phyloP scores from a whole-genome alignment of 179 eudicot genomes.

The Corrigiola litoralis region DNA sequence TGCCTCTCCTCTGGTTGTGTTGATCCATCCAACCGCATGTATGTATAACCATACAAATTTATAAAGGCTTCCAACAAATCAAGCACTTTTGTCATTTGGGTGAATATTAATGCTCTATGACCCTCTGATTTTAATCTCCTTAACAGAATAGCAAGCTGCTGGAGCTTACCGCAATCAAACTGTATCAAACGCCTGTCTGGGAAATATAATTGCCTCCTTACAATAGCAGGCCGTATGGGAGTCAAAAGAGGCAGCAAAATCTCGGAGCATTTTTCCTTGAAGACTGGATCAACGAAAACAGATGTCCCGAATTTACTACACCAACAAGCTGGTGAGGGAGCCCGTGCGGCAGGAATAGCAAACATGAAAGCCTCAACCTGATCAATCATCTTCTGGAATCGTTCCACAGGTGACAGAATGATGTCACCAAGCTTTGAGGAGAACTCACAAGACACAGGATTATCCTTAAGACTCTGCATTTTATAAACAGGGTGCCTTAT shows the following conservation, averaged over 20 bases:
- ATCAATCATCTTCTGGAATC: conserved; percentile 67
- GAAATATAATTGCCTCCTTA: conserved; percentile 91
- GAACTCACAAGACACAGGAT: conserved; percentile 36
- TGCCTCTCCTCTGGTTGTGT: conserved; percentile 99
- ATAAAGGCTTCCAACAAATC: conserved; percentile 95
- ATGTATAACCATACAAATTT: conserved; percentile 91
- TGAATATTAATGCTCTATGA: conserved; percentile 90
- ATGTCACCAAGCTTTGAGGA: conserved; percentile 77
- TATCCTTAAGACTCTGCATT: conserved; percentile 41
- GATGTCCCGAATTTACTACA: conserved; percentile 63
- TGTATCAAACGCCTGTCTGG: conserved; percentile 97
- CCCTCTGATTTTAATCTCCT: conserved; percentile 91
- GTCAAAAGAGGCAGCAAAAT: conserved; percentile 70
- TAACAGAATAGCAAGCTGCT: conserved; percentile 81
- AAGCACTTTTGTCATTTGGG: conserved; percentile 99
- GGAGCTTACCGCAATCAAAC: conserved; percentile 99
- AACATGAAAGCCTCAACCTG: conserved; percentile 96
- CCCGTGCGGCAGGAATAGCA: conserved; percentile 98
- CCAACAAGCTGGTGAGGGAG: conserved; percentile 86
- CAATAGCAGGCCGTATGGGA: conserved; percentile 91
- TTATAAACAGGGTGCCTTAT: conserved; percentile 57
- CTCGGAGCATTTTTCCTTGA: conserved; percentile 56
- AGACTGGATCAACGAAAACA: conserved; percentile 52
- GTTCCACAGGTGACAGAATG: conserved; percentile 84
- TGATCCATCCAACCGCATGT: conserved; percentile 99